A percentile compares a stretch with the other conserved stretches of the same genome.
Evolutionary conservation across 495 filamentous ascomycete species (phyloP).

Genomic region (Entonaema liquescens): DNA sequence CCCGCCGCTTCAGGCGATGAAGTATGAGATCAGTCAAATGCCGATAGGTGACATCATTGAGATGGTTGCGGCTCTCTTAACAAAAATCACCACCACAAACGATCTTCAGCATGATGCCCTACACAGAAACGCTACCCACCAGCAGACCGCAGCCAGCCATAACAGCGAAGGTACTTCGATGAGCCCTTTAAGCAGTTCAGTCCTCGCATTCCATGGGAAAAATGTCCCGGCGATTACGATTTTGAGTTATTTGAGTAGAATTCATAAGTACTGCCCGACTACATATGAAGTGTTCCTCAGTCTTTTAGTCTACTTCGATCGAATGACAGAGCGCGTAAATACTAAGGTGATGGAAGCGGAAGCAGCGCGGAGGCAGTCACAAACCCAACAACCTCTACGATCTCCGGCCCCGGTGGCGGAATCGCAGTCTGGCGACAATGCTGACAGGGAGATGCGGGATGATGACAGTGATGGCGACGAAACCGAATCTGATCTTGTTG

Average conservation of each 20-base stretch:
- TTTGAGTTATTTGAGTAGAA: constrained; percentile 91
- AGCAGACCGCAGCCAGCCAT: constrained; percentile 56
- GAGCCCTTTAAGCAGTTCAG: constrained; percentile 83
- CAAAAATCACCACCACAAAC: constrained; percentile 98
- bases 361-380: constrained; percentile 44
- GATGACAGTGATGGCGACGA: constrained; percentile 46
- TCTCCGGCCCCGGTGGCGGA: constrained; percentile 17
- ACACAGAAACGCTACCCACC: constrained; percentile 57
- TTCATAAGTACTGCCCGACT: constrained; percentile 98
- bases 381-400: constrained; percentile 31
- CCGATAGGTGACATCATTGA: constrained; percentile 98
- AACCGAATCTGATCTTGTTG: constrained; percentile 53
- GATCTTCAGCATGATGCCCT: constrained; percentile 85
- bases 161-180: constrained; percentile 70
- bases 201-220: constrained; percentile 98
- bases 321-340: constrained; percentile 98
- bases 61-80: constrained; percentile 98
- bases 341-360: constrained; percentile 59
- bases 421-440: neutral
- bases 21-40: constrained; percentile 98
- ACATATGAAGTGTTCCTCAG: constrained; percentile 98
- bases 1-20: constrained; percentile 60
- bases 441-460: constrained; percentile 51
- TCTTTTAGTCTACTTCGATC: constrained; percentile 95
- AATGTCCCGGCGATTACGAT: constrained; percentile 98